These are phyloP conservation scores for Nigrospora sphaerica DNA, from an alignment of 2,329 filamentous ascomycete species.

Conservation along the genomic window DNA sequence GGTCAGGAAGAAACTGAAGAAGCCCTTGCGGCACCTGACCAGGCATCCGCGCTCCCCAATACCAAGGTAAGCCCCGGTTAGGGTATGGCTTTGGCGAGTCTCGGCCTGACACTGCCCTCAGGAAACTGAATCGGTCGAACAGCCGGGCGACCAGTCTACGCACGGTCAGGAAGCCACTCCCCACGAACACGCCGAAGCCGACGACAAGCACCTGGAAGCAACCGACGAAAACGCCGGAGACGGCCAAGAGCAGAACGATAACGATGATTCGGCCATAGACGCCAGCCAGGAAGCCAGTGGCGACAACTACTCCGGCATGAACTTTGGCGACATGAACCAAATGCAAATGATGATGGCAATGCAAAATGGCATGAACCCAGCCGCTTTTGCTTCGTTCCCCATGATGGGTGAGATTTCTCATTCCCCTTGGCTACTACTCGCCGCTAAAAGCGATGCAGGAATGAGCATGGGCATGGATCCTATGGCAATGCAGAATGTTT, in stretches of 20 bases:
- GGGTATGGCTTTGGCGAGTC: no score
- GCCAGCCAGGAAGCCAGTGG: slow-evolving; percentile 30
- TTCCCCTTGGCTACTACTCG: not conserved
- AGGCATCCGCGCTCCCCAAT: slow-evolving; percentile 1
- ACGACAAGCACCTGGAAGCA: slow-evolving; percentile 5
- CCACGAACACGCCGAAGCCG: slow-evolving; percentile 6
- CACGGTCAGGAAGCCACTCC: slow-evolving; percentile 1
- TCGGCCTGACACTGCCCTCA: not conserved
- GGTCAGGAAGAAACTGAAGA: slow-evolving; percentile 6
- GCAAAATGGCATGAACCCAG: slow-evolving; percentile 58
- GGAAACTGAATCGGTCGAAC: not conserved
- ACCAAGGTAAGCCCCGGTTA: slow-evolving; percentile 5
- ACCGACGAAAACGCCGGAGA: slow-evolving; percentile 3
- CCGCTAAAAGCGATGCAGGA: slow-evolving; percentile 34
- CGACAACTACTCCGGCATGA: slow-evolving; percentile 50
- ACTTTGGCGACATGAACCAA: slow-evolving; percentile 64
- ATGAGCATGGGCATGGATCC: slow-evolving; percentile 87
- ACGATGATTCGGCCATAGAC: slow-evolving; percentile 20
- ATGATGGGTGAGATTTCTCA: slow-evolving; percentile 73
- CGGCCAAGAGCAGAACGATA: slow-evolving; percentile 19
- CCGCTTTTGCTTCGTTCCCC: slow-evolving; percentile 51
- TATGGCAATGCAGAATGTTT: slow-evolving; percentile 66
- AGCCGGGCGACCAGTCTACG: no score
- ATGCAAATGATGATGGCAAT: slow-evolving; percentile 78
- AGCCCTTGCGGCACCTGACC: slow-evolving; percentile 1